Conservation (phyloP, 164 flowering plant species). For the Stephania japonica region DNA sequence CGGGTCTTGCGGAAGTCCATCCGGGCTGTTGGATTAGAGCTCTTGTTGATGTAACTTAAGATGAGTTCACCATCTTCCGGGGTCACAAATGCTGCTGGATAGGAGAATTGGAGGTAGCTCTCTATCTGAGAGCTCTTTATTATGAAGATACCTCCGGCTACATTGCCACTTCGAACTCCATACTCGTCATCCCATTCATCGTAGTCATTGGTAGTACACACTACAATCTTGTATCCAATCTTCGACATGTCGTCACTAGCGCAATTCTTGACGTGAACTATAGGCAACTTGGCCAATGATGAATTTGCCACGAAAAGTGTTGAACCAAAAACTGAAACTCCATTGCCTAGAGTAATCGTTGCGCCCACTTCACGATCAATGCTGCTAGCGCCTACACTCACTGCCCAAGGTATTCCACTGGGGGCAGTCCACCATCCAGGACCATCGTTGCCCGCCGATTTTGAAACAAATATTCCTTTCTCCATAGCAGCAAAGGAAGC, state of each 20-base stretch:
- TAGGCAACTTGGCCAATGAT: background rate
- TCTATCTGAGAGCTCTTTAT: background rate
- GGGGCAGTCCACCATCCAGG: background rate
- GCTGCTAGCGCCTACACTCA: slow-evolving; percentile 23
- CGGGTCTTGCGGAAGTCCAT: slow-evolving; percentile 13
- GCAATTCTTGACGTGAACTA: slow-evolving; percentile 9
- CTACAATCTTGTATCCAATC: slow-evolving; percentile 11
- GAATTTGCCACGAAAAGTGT: slow-evolving; percentile 7
- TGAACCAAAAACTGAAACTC: slow-evolving; percentile 8
- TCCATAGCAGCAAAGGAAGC: slow-evolving; percentile 20
- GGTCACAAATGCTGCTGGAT: background rate
- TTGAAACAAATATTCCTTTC: slow-evolving; percentile 16
- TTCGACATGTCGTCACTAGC: background rate
- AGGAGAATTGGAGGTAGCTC: background rate
- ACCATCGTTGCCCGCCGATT: slow-evolving; percentile 24
- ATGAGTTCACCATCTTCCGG: slow-evolving; percentile 1
- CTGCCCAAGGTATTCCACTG: slow-evolving; percentile 22
- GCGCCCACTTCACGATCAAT: slow-evolving; percentile 16
- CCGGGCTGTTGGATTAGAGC: slow-evolving; percentile 5
- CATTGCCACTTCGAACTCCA: background rate
- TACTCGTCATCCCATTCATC: background rate
- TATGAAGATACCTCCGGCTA: slow-evolving; percentile 14
- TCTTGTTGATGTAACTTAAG: slow-evolving; percentile 6
- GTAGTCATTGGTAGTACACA: slow-evolving; percentile 3
- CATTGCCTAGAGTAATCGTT: slow-evolving; percentile 11